phyloP scores from a whole-genome alignment of 192 early-diverging fungal species.

The Coemansia sp. region DNA sequence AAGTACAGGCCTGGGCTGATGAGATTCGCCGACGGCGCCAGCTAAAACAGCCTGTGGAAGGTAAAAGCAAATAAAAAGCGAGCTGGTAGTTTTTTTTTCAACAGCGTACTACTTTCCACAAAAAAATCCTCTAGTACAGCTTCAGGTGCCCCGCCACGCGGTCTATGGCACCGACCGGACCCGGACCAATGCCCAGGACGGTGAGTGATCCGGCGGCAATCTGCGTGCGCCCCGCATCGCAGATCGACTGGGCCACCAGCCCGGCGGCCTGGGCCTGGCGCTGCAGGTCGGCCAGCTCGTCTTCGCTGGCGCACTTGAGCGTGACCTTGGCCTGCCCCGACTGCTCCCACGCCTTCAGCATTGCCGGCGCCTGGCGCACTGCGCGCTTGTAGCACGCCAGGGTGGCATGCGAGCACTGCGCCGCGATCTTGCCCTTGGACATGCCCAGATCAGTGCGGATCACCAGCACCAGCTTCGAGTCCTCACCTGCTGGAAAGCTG shows the following conservation, averaged over 20 bases:
- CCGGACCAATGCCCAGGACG: constrained; percentile 92
- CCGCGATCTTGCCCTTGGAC: constrained; percentile 91
- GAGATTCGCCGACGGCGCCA: constrained; percentile 56
- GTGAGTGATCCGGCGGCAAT: constrained; percentile 86
- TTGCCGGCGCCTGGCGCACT: constrained; percentile 43
- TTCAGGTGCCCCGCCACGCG: constrained; percentile 55
- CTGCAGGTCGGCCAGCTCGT: constrained; percentile 55
- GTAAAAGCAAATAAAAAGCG: neutral
- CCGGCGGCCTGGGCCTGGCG: constrained; percentile 14
- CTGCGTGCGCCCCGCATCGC: constrained; percentile 77
- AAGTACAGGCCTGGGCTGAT: constrained; percentile 77
- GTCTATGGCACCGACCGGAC: constrained; percentile 51
- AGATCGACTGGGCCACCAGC: constrained; percentile 57
- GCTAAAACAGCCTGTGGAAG: neutral
- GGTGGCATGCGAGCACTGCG: constrained; percentile 92
- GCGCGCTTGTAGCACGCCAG: constrained; percentile 74
- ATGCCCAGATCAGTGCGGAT: constrained; percentile 88
- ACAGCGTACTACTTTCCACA: too few species aligned
- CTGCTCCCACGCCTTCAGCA: constrained; percentile 63
- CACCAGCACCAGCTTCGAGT: constrained; percentile 63
- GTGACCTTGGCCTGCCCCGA: constrained; percentile 84
- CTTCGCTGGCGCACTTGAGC: constrained; percentile 70
- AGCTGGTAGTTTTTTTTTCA: neutral
- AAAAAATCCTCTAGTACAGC: constrained; percentile 54
- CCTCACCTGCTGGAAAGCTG: constrained; percentile 4